Conservation (phyloP, 1,139 yeast species). For the Blastobotrys buckinghamii region DNA sequence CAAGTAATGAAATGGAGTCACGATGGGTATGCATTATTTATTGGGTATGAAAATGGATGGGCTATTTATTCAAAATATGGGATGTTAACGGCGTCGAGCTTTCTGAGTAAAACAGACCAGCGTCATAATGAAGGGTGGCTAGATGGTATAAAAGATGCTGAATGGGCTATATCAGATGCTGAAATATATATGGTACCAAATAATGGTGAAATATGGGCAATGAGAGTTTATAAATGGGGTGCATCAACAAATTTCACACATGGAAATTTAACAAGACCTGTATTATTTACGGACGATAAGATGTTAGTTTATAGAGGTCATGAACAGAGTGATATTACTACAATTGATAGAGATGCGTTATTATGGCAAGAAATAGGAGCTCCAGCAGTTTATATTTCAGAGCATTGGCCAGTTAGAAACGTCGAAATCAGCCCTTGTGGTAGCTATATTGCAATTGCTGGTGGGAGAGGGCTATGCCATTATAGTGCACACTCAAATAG, state of each 20-base stretch:
- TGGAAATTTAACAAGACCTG: slow-evolving; percentile 31
- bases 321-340: slow-evolving; percentile 34
- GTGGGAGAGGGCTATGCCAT: slow-evolving; percentile 38
- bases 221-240: slow-evolving; percentile 31
- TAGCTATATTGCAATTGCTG: slow-evolving; percentile 40
- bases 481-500: slow-evolving; percentile 35
- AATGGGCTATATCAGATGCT: slow-evolving; percentile 33
- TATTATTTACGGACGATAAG: slow-evolving; percentile 33
- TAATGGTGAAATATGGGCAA: slow-evolving; percentile 22
- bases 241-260: slow-evolving; percentile 28
- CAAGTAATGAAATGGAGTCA: slow-evolving; percentile 30
- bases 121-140: slow-evolving; percentile 29
- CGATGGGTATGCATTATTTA: slow-evolving; percentile 34
- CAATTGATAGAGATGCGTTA: slow-evolving; percentile 36
- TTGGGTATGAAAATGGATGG: slow-evolving; percentile 36
- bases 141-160: slow-evolving; percentile 28
- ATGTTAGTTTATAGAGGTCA: slow-evolving; percentile 37
- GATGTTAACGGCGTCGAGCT: slow-evolving; percentile 31
- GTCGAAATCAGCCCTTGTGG: slow-evolving; percentile 37
- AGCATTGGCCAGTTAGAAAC: slow-evolving; percentile 38
- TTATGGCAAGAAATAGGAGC: slow-evolving; percentile 37
- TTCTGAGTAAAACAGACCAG: slow-evolving; percentile 25
- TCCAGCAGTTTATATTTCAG: slow-evolving; percentile 37
- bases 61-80: slow-evolving; percentile 36
- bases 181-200: slow-evolving; percentile 22